Evolutionary conservation across 169 alveolate species (phyloP), one percentile per base, ranked within the genome.

Genomic region (Plasmodium gallinaceum): DNA sequence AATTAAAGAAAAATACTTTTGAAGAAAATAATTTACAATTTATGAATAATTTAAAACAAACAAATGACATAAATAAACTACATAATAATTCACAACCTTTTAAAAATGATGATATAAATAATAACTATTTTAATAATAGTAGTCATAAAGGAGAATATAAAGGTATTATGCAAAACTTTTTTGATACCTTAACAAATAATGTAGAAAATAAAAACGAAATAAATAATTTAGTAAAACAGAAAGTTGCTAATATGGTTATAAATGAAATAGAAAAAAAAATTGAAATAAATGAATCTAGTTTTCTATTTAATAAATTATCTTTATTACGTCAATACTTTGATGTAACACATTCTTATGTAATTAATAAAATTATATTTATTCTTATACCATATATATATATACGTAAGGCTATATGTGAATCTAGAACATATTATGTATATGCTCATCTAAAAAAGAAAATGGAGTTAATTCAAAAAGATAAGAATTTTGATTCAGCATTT

Each of bases 371-470:
- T 9, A 10, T 80, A 5, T 80, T 80, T 70, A 80, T 80, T n/a
- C 48, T 80, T 14, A n/a, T 80, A 5, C 90, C 90, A 8, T 80
- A 80, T 80, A 46, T 80, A 71, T 80, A 80, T 71, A 80, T 80
- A 66, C 83, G 80, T 18, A 80, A 54, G 22, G 90, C 90, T 6
- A 42, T 80, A 16, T 80, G 78, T 68, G 90, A 80, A 70, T 80
- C 90, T 0, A 32, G 90, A 60, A 80, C 90, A 5, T 80, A 80
- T 42, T 80, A 80, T 80, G 90, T 80, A 43, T 80, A 80, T 80
- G 68, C 26, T 22, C 90, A 80, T 24, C 65, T 80, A 48, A 71
- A 80, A 43, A 66, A 60, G 42, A 80, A 66, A 71, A 80, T 80
- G 73, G 76, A 71, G 18, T 58, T 43, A 5, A 48, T 32, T 12